Base-by-base conservation (phyloP, 1,284 basidiomycete genomes). In the Trametes versicolor region DNA sequence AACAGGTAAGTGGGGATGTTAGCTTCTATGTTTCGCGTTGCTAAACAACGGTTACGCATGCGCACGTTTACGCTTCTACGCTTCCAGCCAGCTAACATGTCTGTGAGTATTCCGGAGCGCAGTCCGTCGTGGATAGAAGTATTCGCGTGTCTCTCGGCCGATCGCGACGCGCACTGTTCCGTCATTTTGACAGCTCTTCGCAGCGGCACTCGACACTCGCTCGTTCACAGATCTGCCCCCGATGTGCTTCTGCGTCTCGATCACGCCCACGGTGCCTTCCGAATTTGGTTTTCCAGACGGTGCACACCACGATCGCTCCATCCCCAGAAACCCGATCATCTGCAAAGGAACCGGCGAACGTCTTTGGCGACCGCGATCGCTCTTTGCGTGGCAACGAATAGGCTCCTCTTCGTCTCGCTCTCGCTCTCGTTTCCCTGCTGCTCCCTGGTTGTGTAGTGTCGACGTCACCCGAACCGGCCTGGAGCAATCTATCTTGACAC, bases 301-400 rank as follows among this genome's bases (percentile, higher is more conserved):
- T 17, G 39, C 34, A 36, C 13, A 36, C 34, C 34, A 6, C 34
- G 7, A 13, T 7, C 34, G 34, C 34, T 7, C 7, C 6, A 36
- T 36, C 13, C 34, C 34, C 7, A 13, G 13, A 36, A 13, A 36
- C 34, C 13, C 34, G 34, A 36, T 6, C 34, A 36, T 36, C 7
- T 13, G 34, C 34, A 13, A 6, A 36, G 7, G 13, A 6, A 13
- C 6, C 34, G 34, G 7, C 7, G 34, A 13, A 13, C 34, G 34
- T 29, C 19, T 34, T 7, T 9, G 8, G 19, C 34, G 21, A 23
- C 13, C 5, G 4, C 37, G 36, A 25, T 54, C 52, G 52, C 23
- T 7, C 36, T 8, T 25, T 54, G 21, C 52, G n/a, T 41, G 52
- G 52, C 52, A 54, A 54, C 52, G 52, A 54, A 54, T 54, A 54